phyloP scores from a whole-genome alignment of 2,329 filamentous ascomycete species.

The Diplodia corticola region DNA sequence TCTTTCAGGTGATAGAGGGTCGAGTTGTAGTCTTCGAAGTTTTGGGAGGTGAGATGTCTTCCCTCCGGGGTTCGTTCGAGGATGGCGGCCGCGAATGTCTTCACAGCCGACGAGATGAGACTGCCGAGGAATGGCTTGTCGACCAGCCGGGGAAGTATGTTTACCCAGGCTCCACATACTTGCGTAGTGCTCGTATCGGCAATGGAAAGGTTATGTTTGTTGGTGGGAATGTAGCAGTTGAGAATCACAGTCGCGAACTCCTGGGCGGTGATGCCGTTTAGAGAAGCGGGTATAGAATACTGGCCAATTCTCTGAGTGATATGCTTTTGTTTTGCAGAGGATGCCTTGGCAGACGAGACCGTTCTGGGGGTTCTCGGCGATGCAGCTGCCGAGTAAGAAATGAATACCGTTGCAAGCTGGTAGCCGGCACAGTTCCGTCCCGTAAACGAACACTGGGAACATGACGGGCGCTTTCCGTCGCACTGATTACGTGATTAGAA shows the following conservation, averaged over 20 bases:
- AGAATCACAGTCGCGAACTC: conserved; percentile 22
- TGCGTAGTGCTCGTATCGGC: conserved; percentile 26
- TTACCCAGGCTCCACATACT: conserved; percentile 46
- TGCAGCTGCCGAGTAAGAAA: conserved; percentile 22
- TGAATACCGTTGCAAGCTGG: conserved; percentile 27
- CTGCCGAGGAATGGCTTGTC: conserved; percentile 24
- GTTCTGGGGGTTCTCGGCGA: neutral
- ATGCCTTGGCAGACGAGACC: neutral
- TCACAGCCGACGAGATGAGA: conserved; percentile 35
- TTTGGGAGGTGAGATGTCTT: conserved; percentile 30
- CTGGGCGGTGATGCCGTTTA: neutral
- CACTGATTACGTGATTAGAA: conserved; percentile 25
- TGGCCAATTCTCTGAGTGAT: too few species aligned
- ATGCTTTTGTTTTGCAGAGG: neutral
- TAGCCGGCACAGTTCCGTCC: conserved; percentile 31
- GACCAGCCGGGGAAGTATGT: conserved; percentile 39
- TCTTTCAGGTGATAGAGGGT: conserved; percentile 32
- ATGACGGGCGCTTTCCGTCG: conserved; percentile 32
- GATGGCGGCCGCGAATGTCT: conserved; percentile 38
- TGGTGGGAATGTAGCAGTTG: conserved; percentile 21
- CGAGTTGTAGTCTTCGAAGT: conserved; percentile 33
- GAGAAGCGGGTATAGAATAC: neutral
- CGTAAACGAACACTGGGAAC: conserved; percentile 30
- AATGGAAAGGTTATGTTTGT: conserved; percentile 24
- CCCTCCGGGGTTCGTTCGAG: conserved; percentile 27